Base-by-base conservation (phyloP, 306 rosid species). In the Cucurbita ficifolia region DNA sequence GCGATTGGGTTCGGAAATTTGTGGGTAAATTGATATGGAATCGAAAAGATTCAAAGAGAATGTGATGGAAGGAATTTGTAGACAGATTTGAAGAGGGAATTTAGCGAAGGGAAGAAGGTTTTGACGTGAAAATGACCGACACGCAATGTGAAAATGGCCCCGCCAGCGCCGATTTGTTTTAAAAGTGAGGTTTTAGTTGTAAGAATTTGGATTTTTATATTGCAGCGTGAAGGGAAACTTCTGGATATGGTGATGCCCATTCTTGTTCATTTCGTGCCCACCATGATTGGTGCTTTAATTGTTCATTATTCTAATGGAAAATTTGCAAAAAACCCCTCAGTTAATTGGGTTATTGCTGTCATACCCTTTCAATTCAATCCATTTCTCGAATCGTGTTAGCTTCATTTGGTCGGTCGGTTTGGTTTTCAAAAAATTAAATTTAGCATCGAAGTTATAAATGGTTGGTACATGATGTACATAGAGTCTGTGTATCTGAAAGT, bases 71-170 rank as follows among this genome's bases (percentile, higher is more conserved):
- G 0, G 18, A 4, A 13, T n/a, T n/a, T n/a, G n/a, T n/a, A n/a
- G n/a, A n/a, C n/a, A n/a, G n/a, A n/a, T 5, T 22, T 5, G 51
- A 48, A 11, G 39, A 29, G 65, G 12, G 29, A 35, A 51, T 50
- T 21, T 21, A 22, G 61, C 36, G 61, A 56, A 55, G 1, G 61
- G 56, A 17, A 75, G 21, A 38, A 21, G 8, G 14, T 10, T 19
- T 72, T 24, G 76, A 70, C 78, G 83, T 64, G 3, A 21, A 11
- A 24, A 5, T 42, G 72, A 64, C 50, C 79, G 67, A 76, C 83
- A 81, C 78, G 79, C 60, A 16, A 49, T 39, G n/a, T n/a, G 71
- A 1, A 45, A 45, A 39, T 45, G 36, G 70, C 57, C 45, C 63
- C 40, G 51, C 70, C 18, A 35, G 68, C 64, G 39, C 18, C 46